Evolutionary conservation across 139 green algal species (phyloP), one percentile per base, ranked within the genome.

Genomic region (Chlamydomonas schloesseri): DNA sequence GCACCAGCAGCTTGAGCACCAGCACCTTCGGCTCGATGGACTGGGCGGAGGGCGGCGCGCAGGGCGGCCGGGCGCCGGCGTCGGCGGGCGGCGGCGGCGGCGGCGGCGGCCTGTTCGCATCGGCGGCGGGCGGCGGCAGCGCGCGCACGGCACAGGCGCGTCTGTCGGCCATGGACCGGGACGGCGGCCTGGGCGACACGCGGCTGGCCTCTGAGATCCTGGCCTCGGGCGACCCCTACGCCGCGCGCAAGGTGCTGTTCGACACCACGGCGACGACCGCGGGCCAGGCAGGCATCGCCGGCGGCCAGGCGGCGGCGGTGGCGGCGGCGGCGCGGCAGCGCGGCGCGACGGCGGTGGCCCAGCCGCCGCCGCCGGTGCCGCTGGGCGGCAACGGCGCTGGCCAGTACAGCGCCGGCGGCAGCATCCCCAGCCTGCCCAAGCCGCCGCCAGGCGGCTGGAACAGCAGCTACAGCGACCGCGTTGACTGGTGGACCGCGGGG

Each of bases 401-500:
- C 64, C 42, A 50, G 42, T 50, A 50, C 42, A 50, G 42, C 42
- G 42, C 42, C 6, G 42, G 42, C 42, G 42, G 6, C 6, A 50
- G 8, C 42, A 50, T 50, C 24, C 53, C 57, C 57, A 64, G 21
- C 20, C 57, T 36, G 47, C 75, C 57, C 23, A 10, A 21, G 55
- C 58, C 75, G 17, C 57, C 57, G 28, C 31, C 53, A 0, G 76
- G 76, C 33, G 76, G 60, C 4, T 74, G 77, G 62, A 84, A 18
- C 57, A 34, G 42, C 29, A 6, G 47, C 24, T 18, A 64, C 37
- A 58, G 57, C 42, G 79, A 85, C 65, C 79, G 65, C 47, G 46
- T 29, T 6, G 80, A 86, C 53, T 86, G 80, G 80, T 86, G 80
- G 80, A 33, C n/a, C 31, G 18, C 34, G 15, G 65, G 65, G 29